These are phyloP conservation scores for Phialophora verrucosa DNA, from an alignment of 2,329 filamentous ascomycete genomes.

Conservation along the genomic window DNA sequence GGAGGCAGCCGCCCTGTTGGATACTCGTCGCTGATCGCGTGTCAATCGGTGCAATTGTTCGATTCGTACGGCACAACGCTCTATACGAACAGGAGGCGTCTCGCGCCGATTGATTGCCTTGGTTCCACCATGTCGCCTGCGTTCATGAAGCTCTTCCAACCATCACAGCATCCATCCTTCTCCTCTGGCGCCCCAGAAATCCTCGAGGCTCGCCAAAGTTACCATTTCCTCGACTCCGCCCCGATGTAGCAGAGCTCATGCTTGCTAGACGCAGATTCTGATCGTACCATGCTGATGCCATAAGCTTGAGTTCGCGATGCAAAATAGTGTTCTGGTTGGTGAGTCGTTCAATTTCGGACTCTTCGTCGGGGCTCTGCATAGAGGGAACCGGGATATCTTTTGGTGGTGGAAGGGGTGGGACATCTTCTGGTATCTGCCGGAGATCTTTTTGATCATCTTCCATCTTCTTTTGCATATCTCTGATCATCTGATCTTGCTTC, in stretches of 20 bases:
- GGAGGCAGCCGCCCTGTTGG: not conserved
- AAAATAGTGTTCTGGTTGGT: slow-evolving; percentile 35
- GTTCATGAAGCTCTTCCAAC: slow-evolving; percentile 26
- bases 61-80: not conserved
- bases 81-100: slow-evolving; percentile 1
- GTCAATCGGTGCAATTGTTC: not conserved
- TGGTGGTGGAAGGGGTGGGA: slow-evolving; percentile 26
- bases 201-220: slow-evolving; percentile 47
- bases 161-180: slow-evolving; percentile 45
- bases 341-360: slow-evolving; percentile 33
- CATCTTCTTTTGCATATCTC: slow-evolving; percentile 31
- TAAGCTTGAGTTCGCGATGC: slow-evolving; percentile 51
- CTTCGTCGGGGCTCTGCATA: slow-evolving; percentile 14
- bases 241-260: slow-evolving; percentile 46
- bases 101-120: not conserved
- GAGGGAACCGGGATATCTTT: slow-evolving; percentile 20
- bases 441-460: slow-evolving; percentile 13
- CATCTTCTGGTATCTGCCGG: slow-evolving; percentile 14
- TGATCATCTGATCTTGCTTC: slow-evolving; percentile 35
- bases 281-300: slow-evolving; percentile 56
- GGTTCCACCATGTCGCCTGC: not conserved
- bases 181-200: slow-evolving; percentile 54
- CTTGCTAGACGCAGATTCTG: slow-evolving; percentile 53
- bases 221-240: slow-evolving; percentile 49
- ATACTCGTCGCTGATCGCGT: not conserved